Conservation (phyloP, 2,329 filamentous ascomycete species). For the Paracamarosporium sp. region DNA sequence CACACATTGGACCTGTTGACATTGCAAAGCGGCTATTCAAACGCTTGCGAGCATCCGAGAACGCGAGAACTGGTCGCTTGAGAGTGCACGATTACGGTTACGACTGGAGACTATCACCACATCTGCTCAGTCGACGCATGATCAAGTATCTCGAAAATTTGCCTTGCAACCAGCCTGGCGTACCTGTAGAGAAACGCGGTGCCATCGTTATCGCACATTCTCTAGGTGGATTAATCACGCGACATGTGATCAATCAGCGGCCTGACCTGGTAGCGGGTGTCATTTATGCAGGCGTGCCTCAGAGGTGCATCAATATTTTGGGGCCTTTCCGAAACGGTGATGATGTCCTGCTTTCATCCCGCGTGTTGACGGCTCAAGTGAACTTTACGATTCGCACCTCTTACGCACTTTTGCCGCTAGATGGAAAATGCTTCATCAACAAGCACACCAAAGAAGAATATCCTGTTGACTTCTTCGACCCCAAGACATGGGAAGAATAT, state of each 20-base stretch:
- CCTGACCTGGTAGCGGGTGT: slow-evolving; percentile 88
- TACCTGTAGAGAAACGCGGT: slow-evolving; percentile 64
- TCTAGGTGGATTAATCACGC: slow-evolving; percentile 84
- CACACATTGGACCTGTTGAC: slow-evolving; percentile 89
- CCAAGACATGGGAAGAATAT: slow-evolving; percentile 79
- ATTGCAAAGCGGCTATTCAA: slow-evolving; percentile 84
- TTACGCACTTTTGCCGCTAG: slow-evolving; percentile 83
- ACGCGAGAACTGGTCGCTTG: slow-evolving; percentile 72
- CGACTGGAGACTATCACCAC: slow-evolving; percentile 89
- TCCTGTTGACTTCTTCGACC: slow-evolving; percentile 82
- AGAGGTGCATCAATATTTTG: slow-evolving; percentile 88
- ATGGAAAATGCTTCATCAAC: slow-evolving; percentile 87
- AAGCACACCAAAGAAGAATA: slow-evolving; percentile 81
- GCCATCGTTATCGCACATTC: slow-evolving; percentile 86
- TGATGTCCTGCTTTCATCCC: slow-evolving; percentile 85
- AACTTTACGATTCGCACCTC: slow-evolving; percentile 91
- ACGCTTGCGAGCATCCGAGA: slow-evolving; percentile 75
- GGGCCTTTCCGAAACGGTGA: slow-evolving; percentile 92
- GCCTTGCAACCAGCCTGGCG: slow-evolving; percentile 72
- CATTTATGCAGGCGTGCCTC: slow-evolving; percentile 82
- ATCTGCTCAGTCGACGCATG: slow-evolving; percentile 74
- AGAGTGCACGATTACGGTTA: slow-evolving; percentile 91
- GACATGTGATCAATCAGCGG: slow-evolving; percentile 83
- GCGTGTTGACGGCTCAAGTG: slow-evolving; percentile 88
- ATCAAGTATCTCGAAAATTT: slow-evolving; percentile 75